Base-by-base conservation (phyloP, 1,139 yeast genomes). In the Geotrichum histeridarum region DNA sequence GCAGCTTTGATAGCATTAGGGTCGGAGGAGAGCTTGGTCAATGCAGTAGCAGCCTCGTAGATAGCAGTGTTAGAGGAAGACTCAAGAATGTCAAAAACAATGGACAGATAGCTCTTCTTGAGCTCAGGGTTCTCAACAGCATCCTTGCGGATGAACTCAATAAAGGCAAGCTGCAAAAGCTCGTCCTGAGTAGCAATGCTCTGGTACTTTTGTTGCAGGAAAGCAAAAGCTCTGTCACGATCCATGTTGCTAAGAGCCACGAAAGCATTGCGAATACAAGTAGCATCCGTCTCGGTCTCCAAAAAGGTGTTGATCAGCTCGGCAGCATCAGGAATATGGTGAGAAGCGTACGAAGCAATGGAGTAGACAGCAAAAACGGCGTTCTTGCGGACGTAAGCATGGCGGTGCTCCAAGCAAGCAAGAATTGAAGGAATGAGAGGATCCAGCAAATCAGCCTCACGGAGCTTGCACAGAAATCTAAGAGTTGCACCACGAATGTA, bases 351-450 rank as follows among this genome's bases (percentile, higher is more conserved):
- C 66, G 83, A 79, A 70, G 80, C 86, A 64, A 94, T 88, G 32
- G 95, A 83, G 66, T 80, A 82, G 58, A 93, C 83, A 41, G 98
- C 95, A 70, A 93, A 85, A 39, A 90, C 93, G 8, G 99, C 99
- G 69, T 94, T 93, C 72, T 94, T 94, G 69, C 99, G 84, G 59
- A 94, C 99, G 68, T 94, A 94, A 8, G 99, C 96, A 71, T 93
- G 98, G 64, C 99, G 86, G 71, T 94, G 96, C 63, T 87, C 96
- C 63, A 94, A 77, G 74, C 98, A 90, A 59, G 83, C 83, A 65
- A 96, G 82, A 51, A 91, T 91, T 49, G 94, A 85, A 42, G 99
- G 97, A 44, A 93, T 94, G 72, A 94, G 79, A 53, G 98, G 96
- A 72, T 94, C 99, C 69, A 94, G 79, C 63, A 94, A 79, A 69